Conservation (phyloP, 2,329 filamentous ascomycete genomes). For the Aspergillus aculeatus region DNA sequence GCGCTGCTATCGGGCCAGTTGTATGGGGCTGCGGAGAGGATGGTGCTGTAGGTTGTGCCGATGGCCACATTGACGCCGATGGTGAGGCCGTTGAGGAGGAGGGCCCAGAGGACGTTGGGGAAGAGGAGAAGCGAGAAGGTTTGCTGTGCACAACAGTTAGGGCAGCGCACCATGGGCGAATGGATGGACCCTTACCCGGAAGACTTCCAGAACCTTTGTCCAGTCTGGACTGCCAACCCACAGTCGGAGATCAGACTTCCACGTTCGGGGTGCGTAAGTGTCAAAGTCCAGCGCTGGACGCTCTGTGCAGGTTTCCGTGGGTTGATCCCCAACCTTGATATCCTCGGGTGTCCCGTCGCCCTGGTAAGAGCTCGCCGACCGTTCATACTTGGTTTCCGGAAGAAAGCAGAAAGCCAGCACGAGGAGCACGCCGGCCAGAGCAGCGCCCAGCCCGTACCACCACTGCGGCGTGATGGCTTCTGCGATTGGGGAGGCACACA, state of each 20-base stretch:
- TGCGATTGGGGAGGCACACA: conserved; percentile 47
- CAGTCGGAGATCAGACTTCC: conserved; percentile 38
- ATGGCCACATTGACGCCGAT: conserved; percentile 47
- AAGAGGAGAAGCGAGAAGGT: conserved; percentile 38
- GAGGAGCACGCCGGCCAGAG: conserved; percentile 34
- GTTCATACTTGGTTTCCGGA: conserved; percentile 46
- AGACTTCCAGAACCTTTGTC: conserved; percentile 25
- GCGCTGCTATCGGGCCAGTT: conserved; percentile 37
- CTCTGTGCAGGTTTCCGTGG: conserved; percentile 13
- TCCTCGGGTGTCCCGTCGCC: conserved; percentile 23
- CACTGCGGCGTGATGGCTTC: conserved; percentile 41
- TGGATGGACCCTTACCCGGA: conserved; percentile 15
- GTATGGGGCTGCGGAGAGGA: conserved; percentile 38
- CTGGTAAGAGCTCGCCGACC: conserved; percentile 39
- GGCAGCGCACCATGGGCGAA: no score
- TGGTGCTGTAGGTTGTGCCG: conserved; percentile 42
- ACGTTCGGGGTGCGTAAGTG: conserved; percentile 39
- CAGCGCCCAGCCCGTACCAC: conserved; percentile 47
- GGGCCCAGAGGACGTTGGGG: conserved; percentile 45
- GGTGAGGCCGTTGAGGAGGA: conserved; percentile 41
- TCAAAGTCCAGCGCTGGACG: conserved; percentile 35
- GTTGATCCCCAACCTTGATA: conserved; percentile 13
- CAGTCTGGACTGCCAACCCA: conserved; percentile 44
- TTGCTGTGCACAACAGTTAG: conserved; percentile 19
- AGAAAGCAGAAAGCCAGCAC: conserved; percentile 41